Evolutionary conservation across 768 basidiomycete genomes (phyloP).

Genomic region (Leccinum obscurum): DNA sequence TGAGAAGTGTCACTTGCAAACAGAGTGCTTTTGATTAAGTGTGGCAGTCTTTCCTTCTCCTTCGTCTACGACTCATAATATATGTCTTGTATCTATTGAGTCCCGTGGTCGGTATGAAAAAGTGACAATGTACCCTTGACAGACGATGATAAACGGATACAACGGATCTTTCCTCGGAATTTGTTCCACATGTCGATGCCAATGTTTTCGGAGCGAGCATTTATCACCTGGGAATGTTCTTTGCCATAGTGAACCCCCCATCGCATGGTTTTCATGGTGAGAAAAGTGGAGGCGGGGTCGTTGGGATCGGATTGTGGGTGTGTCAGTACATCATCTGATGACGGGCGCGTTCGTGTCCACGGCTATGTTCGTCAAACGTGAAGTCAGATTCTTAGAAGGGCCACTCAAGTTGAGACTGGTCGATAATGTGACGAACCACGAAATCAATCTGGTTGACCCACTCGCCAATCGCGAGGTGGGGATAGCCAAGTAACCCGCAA

Average conservation of each 20-base stretch:
- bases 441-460: constrained; percentile 65
- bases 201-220: constrained; percentile 85
- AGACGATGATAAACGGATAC: constrained; percentile 58
- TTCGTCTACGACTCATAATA: constrained; percentile 96
- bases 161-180: constrained; percentile 80
- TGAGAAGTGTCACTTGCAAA: too few species aligned
- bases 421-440: constrained; percentile 34
- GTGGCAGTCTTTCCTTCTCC: constrained; percentile 75
- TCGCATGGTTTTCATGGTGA: constrained; percentile 78
- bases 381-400: not conserved
- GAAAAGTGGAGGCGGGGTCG: constrained; percentile 14
- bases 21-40: constrained; percentile 68
- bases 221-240: constrained; percentile 77
- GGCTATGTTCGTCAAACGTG: constrained; percentile 45
- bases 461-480: constrained; percentile 45
- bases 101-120: not conserved
- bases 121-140: constrained; percentile 56
- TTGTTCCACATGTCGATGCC: constrained; percentile 82
- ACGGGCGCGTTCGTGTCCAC: constrained; percentile 80
- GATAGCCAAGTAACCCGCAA: constrained; percentile 41
- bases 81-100: constrained; percentile 36
- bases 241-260: constrained; percentile 86
- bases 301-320: not conserved
- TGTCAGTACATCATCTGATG: constrained; percentile 46
- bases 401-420: too few species aligned